phyloP scores from a whole-genome alignment of 371 early-diverging fungal species.

The Apophysomyces variabilis region DNA sequence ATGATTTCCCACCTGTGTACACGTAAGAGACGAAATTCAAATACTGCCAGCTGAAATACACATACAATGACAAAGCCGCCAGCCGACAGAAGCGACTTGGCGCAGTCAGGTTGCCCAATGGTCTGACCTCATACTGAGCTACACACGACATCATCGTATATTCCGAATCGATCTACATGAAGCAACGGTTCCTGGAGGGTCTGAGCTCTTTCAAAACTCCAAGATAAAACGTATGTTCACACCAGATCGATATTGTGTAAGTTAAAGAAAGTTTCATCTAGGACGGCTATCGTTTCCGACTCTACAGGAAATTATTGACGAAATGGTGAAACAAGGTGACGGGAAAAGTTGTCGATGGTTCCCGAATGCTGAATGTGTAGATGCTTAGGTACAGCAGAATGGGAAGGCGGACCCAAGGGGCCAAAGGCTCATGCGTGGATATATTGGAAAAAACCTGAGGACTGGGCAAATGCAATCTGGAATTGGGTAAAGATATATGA shows the following conservation, averaged over 20 bases:
- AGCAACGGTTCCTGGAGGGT: slow-evolving; percentile 50
- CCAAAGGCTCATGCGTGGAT: slow-evolving; percentile 66
- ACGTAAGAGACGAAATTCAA: slow-evolving; percentile 63
- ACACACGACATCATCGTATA: slow-evolving; percentile 65
- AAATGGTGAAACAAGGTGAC: slow-evolving; percentile 73
- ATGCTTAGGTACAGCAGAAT: slow-evolving; percentile 70
- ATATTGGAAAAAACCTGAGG: slow-evolving; percentile 89
- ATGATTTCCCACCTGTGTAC: slow-evolving; percentile 90
- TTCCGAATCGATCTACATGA: slow-evolving; percentile 72
- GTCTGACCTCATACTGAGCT: slow-evolving; percentile 75
- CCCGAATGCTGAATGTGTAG: neutral
- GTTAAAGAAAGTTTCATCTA: slow-evolving; percentile 11
- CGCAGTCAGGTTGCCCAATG: slow-evolving; percentile 80
- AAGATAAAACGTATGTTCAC: slow-evolving; percentile 63
- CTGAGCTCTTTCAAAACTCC: slow-evolving; percentile 69
- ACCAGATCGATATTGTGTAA: slow-evolving; percentile 8
- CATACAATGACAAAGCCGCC: slow-evolving; percentile 56
- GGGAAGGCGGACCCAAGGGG: slow-evolving; percentile 63
- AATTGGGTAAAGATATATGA: slow-evolving; percentile 68
- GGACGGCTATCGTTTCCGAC: slow-evolving; percentile 63
- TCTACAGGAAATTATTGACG: slow-evolving; percentile 72
- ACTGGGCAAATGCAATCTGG: slow-evolving; percentile 83
- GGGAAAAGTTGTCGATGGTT: neutral
- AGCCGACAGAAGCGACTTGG: slow-evolving; percentile 86
- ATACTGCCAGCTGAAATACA: neutral